These are phyloP conservation scores for Leccinum fallax DNA, from an alignment of 1,284 basidiomycete species.

Conservation along the genomic window DNA sequence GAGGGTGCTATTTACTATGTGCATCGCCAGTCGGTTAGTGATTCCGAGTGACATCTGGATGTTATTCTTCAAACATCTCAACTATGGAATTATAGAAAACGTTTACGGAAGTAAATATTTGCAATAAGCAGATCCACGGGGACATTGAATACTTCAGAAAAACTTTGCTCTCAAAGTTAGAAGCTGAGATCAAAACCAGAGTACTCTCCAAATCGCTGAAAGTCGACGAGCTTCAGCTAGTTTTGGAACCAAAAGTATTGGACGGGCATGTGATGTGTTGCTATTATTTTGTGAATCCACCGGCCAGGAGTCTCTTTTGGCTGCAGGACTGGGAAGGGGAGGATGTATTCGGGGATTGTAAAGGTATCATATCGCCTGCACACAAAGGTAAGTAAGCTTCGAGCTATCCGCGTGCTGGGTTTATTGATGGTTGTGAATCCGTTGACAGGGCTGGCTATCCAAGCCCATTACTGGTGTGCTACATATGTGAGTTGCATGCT, in stretches of 20 bases:
- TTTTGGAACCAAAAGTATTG: slow-evolving; percentile 29
- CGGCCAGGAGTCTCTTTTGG: slow-evolving; percentile 32
- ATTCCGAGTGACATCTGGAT: neutral
- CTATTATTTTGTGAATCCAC: slow-evolving; percentile 36
- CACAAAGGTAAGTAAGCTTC: slow-evolving; percentile 32
- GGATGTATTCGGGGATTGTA: slow-evolving; percentile 25
- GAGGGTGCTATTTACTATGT: slow-evolving; percentile 35
- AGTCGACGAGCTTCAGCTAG: slow-evolving; percentile 27
- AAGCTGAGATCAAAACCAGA: slow-evolving; percentile 5
- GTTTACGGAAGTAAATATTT: slow-evolving; percentile 33
- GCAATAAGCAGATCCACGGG: slow-evolving; percentile 4
- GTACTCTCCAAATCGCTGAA: slow-evolving; percentile 8
- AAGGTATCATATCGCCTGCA: slow-evolving; percentile 17
- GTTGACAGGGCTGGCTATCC: slow-evolving; percentile 47
- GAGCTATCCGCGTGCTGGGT: neutral
- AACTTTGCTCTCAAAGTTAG: slow-evolving; percentile 15
- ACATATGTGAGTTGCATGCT: slow-evolving; percentile 11
- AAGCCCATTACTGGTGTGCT: slow-evolving; percentile 54
- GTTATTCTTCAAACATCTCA: slow-evolving; percentile 1
- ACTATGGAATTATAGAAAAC: slow-evolving; percentile 27
- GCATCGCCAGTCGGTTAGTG: slow-evolving; percentile 30
- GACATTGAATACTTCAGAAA: slow-evolving; percentile 30
- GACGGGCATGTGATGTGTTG: slow-evolving; percentile 20
- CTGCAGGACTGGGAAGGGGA: slow-evolving; percentile 26
- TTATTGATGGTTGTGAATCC: neutral